Evolutionary conservation across 2,329 filamentous ascomycete species (phyloP), one percentile per base, ranked within the genome.

Genomic region (Colletotrichum sublineola): DNA sequence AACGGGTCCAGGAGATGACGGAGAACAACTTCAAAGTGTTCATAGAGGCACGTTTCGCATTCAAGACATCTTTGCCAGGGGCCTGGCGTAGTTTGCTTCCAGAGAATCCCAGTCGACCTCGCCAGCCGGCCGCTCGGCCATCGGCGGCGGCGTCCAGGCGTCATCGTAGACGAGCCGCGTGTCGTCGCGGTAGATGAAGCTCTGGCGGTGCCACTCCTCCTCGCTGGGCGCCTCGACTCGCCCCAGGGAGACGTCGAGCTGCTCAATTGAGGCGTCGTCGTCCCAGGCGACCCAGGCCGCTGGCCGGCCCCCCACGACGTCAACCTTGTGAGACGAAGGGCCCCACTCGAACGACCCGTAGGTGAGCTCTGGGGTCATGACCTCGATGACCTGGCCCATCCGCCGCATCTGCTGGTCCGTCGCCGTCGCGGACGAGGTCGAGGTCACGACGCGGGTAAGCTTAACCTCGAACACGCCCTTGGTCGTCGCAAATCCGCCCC

Each of bases 401-500:
- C 64, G 29, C 46, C 74, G 60, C 44, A 58, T 57, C 46, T 65
- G 57, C 20, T 55, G 53, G 7, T 63, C 50, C 29, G 52, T 40
- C n/a, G 68, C 67, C 38, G 66, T 66, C 24, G 62, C 29, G 29
- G 56, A 67, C 15, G 57, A 71, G 9, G 46, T 67, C 29, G 68
- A 73, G 1, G 68, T 57, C 31, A 76, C 66, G 29, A 77, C 76
- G 36, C 77, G 75, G 61, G 74, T 74, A 52, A 77, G 68, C 52
- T 71, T 73, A 18, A 82, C 81, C 61, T 81, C 80, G 66, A 82
- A 83, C 52, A 74, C 75, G 1, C 81, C 81, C 53, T 53, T 63
- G 2, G 58, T 50, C 18, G 80, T 82, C 9, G 81, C 79, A 63
- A 83, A 84, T 1, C 82, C 82, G 33, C 81, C 82, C 73, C 78